These are phyloP conservation scores for Xylariaceae sp. DNA, from an alignment of 2,329 filamentous ascomycete genomes.

Conservation along the genomic window DNA sequence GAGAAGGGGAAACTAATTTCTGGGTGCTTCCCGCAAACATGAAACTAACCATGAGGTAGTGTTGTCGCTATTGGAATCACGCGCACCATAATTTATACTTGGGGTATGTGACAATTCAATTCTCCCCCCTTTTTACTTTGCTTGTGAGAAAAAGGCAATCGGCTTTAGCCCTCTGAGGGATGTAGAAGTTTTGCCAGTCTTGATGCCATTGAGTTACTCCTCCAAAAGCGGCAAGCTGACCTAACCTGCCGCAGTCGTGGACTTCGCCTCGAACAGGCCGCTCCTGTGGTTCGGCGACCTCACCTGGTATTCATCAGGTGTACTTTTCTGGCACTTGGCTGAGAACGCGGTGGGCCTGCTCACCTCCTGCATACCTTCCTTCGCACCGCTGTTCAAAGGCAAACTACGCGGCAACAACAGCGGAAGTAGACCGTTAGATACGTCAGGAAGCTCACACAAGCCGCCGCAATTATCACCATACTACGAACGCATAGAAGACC, in stretches of 20 bases:
- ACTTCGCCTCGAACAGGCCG: conserved; percentile 17
- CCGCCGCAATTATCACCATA: background rate
- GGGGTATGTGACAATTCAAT: conserved; percentile 14
- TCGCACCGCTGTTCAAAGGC: conserved; percentile 19
- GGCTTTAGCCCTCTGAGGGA: background rate
- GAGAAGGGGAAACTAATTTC: background rate
- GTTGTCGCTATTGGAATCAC: conserved; percentile 26
- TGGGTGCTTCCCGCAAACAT: background rate
- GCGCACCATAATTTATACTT: conserved; percentile 26
- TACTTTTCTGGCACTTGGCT: conserved; percentile 31
- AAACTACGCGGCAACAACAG: background rate
- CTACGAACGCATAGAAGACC: conserved; percentile 19
- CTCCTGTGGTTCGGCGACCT: conserved; percentile 23
- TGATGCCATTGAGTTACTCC: too few relatives aligned
- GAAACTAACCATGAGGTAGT: conserved; percentile 9
- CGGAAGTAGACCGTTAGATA: background rate
- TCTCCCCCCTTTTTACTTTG: background rate
- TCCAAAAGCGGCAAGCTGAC: conserved; percentile 3
- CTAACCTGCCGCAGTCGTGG: conserved; percentile 5
- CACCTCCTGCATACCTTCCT: conserved; percentile 26
- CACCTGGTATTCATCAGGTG: conserved; percentile 28
- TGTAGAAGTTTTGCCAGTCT: too few relatives aligned
- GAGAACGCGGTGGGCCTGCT: conserved; percentile 30
- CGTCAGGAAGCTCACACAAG: background rate
- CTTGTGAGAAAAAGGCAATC: background rate